Evolutionary conservation across 768 basidiomycete species (phyloP).

Genomic region (Mycena vitilis): DNA sequence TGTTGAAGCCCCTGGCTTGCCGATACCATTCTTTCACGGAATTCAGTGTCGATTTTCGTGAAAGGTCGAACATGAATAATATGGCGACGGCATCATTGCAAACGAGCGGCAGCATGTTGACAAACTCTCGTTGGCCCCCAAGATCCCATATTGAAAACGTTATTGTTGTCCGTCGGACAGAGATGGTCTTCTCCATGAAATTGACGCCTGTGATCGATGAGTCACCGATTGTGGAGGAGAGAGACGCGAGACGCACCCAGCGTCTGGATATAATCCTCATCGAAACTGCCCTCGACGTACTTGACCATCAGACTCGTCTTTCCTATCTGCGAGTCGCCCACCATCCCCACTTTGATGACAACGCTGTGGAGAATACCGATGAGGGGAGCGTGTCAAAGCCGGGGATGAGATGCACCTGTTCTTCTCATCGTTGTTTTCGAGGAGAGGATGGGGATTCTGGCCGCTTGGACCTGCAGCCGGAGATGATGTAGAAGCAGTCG

Average conservation of each 20-base stretch:
- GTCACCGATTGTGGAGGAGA: not conserved
- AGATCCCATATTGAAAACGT: slow-evolving; percentile 99
- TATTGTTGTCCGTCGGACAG: slow-evolving; percentile 97
- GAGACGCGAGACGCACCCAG: slow-evolving; percentile 70
- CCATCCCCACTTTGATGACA: slow-evolving; percentile 99
- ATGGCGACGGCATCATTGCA: slow-evolving; percentile 99
- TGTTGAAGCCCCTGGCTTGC: slow-evolving; percentile 98
- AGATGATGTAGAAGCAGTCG: slow-evolving; percentile 57
- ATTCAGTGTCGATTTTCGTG: slow-evolving; percentile 96
- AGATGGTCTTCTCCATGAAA: slow-evolving; percentile 99
- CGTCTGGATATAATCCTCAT: slow-evolving; percentile 99
- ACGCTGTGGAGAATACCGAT: slow-evolving; percentile 61
- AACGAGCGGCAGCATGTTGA: slow-evolving; percentile 98
- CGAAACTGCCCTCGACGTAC: slow-evolving; percentile 98
- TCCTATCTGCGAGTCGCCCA: slow-evolving; percentile 99
- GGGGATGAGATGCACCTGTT: slow-evolving; percentile 61
- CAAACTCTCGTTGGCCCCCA: slow-evolving; percentile 97
- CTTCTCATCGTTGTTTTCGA: slow-evolving; percentile 79
- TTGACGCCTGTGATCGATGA: slow-evolving; percentile 77
- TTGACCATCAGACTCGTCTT: slow-evolving; percentile 99
- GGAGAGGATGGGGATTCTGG: slow-evolving; percentile 59
- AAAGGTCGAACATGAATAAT: slow-evolving; percentile 99
- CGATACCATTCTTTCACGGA: slow-evolving; percentile 99
- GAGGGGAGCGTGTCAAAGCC: slow-evolving; percentile 24
- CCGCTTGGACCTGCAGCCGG: slow-evolving; percentile 63